Conservation (phyloP, 441 rosid species). For the Arabidopsis lyrata region DNA sequence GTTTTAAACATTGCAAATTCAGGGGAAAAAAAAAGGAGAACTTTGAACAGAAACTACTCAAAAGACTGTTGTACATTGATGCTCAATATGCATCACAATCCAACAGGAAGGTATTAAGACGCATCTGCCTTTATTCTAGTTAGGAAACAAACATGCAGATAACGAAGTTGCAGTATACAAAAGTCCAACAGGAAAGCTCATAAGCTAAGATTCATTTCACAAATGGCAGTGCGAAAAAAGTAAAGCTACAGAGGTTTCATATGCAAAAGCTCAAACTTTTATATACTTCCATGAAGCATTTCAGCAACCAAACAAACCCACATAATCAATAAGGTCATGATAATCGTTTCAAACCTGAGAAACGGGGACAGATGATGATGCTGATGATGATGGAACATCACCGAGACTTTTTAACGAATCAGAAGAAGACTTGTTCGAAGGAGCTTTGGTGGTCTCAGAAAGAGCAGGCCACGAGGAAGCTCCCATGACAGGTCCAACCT, state of each 20-base stretch:
- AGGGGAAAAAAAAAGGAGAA: too few species aligned
- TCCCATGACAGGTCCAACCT: constrained; percentile 74
- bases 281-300: constrained; percentile 44
- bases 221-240: constrained; percentile 11
- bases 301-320: constrained; percentile 30
- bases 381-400: constrained; percentile 55
- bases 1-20: too few species aligned
- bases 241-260: constrained; percentile 20
- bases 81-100: constrained; percentile 17
- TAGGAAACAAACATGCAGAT: constrained; percentile 15
- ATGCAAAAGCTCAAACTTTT: constrained; percentile 44
- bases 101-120: background rate
- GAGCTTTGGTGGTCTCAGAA: constrained; percentile 67
- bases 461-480: constrained; percentile 90
- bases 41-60: too few species aligned
- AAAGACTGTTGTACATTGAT: too few species aligned
- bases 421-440: constrained; percentile 61
- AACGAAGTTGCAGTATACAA: constrained; percentile 10
- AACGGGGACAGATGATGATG: constrained; percentile 44
- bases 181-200: background rate
- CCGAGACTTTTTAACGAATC: constrained; percentile 68
- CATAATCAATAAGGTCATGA: constrained; percentile 5
- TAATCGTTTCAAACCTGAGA: constrained; percentile 50
- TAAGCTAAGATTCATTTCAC: background rate
- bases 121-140: background rate